These are phyloP conservation scores for Tillandsia leiboldiana DNA, from an alignment of 176 grass and related monocot genomes.

Conservation along the genomic window DNA sequence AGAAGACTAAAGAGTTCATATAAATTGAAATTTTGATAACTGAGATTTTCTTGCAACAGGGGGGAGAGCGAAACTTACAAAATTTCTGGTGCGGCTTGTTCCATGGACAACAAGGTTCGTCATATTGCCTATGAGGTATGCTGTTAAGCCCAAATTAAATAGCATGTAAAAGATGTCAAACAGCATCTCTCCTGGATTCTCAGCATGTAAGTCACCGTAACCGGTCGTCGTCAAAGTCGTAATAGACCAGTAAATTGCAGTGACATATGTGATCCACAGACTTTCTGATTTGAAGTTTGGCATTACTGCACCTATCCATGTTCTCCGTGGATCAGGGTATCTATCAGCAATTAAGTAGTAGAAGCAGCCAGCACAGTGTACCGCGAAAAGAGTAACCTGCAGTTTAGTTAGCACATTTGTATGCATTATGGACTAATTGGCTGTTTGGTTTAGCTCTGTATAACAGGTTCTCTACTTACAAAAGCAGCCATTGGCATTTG, in stretches of 20 bases:
- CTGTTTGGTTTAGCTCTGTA: too few species aligned
- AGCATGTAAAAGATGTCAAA: slow-evolving; percentile 75
- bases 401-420: neutral
- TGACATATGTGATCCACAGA: slow-evolving; percentile 75
- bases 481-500: too few species aligned
- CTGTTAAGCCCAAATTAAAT: slow-evolving; percentile 76
- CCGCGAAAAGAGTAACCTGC: slow-evolving; percentile 79
- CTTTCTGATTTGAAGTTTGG: slow-evolving; percentile 62
- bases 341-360: slow-evolving; percentile 82
- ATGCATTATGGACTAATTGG: neutral
- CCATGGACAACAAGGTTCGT: slow-evolving; percentile 84
- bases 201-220: slow-evolving; percentile 78
- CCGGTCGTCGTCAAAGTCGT: slow-evolving; percentile 84
- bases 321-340: slow-evolving; percentile 56
- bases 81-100: slow-evolving; percentile 71
- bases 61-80: slow-evolving; percentile 38
- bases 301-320: slow-evolving; percentile 72
- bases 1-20: too few species aligned
- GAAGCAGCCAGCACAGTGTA: slow-evolving; percentile 83
- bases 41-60: slow-evolving; percentile 7
- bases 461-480: too few species aligned
- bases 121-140: slow-evolving; percentile 92
- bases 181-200: slow-evolving; percentile 75
- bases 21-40: neutral
- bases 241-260: slow-evolving; percentile 82